Conservation (phyloP, 352 stramenopile species). For the Globisporangium camurandrum region DNA sequence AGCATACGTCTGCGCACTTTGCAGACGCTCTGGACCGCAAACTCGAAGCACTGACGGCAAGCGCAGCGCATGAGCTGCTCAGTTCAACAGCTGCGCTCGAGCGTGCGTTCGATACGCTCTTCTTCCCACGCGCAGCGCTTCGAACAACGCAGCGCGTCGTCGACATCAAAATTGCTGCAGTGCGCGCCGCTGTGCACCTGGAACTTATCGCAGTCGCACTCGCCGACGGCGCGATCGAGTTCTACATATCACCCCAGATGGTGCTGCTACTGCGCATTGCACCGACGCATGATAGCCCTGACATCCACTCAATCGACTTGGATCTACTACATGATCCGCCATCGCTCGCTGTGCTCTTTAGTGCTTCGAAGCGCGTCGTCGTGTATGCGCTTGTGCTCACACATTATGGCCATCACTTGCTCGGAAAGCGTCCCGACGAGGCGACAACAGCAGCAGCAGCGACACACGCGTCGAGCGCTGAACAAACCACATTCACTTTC, state of each 20-base stretch:
- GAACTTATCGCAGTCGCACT: constrained; percentile 35
- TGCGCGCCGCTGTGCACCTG: constrained; percentile 11
- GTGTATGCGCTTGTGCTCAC: constrained; percentile 22
- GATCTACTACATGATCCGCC: constrained; percentile 12
- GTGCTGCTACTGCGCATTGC: constrained; percentile 17
- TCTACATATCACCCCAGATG: constrained; percentile 18
- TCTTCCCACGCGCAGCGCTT: constrained; percentile 24
- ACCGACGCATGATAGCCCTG: neutral
- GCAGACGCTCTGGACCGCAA: constrained; percentile 10
- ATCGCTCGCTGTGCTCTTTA: constrained; percentile 16
- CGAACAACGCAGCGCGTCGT: constrained; percentile 11
- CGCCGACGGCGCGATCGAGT: constrained; percentile 16
- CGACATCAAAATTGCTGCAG: constrained; percentile 37
- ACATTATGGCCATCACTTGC: constrained; percentile 5
- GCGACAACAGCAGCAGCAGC: neutral
- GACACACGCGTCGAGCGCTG: neutral
- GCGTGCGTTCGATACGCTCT: constrained; percentile 29
- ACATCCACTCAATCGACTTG: constrained; percentile 12
- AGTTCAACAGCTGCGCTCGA: neutral
- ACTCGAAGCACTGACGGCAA: constrained; percentile 11
- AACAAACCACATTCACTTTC: neutral
- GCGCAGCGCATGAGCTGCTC: neutral
- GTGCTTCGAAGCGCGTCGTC: constrained; percentile 3
- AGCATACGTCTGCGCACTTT: neutral
- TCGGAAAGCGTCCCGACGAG: constrained; percentile 4